Evolutionary conservation across 768 basidiomycete genomes (phyloP), one percentile per base, ranked within the genome.

Genomic region (Mycena filopes): DNA sequence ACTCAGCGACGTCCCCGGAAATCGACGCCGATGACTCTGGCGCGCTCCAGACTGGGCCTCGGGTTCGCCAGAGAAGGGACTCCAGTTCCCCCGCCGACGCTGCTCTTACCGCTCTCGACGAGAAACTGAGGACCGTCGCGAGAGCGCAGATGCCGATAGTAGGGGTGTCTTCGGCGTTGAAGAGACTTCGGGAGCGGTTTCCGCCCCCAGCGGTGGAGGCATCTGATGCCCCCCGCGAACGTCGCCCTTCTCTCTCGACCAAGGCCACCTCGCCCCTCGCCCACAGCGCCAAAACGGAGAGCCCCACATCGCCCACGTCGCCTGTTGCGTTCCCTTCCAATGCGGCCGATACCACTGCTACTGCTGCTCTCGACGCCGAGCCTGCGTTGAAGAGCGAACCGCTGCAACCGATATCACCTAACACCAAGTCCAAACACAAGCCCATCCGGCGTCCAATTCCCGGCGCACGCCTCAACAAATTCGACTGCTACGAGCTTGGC

Each of bases 61-160:
- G 67, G 38, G 54, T 60, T 61, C 63, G 67, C 26, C 67, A 69
- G 45, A 60, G 67, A 56, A 57, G 28, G 31, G 63, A 65, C 42
- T 67, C 56, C 9, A 25, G 25, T 40, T 43, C 43, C 28, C 20
- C 16, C 5, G 11, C 40, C 42, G 31, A 43, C 26, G 38, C 31
- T 31, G 16, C 33, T 43, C 55, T 43, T 18, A 21, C 16, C 18
- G 15, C 4, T n/a, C 16, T n/a, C 10, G 38, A 33, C 20, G 63
- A 31, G 50, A 31, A 48, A 21, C 18, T 36, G 16, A 42, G 38
- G n/a, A 48, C n/a, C n/a, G n/a, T n/a, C n/a, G n/a, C 3, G 18
- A 55, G 26, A 48, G 40, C 15, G n/a, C 47, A 55, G 31, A 54
- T 65, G 38, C 45, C 49, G 21, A 49, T 31, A n/a, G n/a, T n/a